Base-by-base conservation (phyloP, 148 eudicot genomes). In the Linanthus parryae region DNA sequence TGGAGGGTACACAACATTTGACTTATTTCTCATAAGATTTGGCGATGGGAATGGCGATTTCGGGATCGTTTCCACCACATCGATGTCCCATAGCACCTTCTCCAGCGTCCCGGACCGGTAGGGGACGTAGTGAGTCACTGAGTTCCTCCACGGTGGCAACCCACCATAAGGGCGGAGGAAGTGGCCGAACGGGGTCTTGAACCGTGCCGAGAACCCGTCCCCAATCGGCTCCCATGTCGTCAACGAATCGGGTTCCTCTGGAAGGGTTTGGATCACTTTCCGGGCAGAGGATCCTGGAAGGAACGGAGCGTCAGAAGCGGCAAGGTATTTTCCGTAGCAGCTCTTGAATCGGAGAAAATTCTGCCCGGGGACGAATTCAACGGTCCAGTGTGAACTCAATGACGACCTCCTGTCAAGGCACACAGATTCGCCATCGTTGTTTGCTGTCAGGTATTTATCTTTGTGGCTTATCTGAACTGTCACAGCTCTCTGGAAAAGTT, bases 61-160 rank as follows among this genome's bases (percentile, higher is more conserved):
- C 3, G 39, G 4, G 16, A 30, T 4, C 24, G 25, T 0, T 23
- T 54, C 58, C 4, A 54, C 47, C 19, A 54, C 31, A 11, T 54
- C 58, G 9, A 56, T 18, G 34, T 56, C 48, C 59, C 59, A 56
- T 24, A 56, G 21, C 12, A 42, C 19, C 39, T 29, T 41, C 21
- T 56, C 59, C 13, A 16, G 59, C 15, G 48, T 56, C 2, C 59
- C 59, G 19, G 22, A 27, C 27, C 48, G 6, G 2, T 41, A 48
- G 3, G 70, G 73, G 24, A 34, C 27, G 31, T 73, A 70, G 24
- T 64, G 73, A 8, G 78, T 68, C 13, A 73, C 74, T 2, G 70
- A 30, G 21, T 73, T 68, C 42, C 67, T 59, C 71, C 73, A 73
- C 35, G 73, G 78, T 8, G 73, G 73, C 12, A 53, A 36, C 21